Evolutionary conservation across 805 yeast genomes (phyloP).

Genomic region (Dipodascopsis tothii): DNA sequence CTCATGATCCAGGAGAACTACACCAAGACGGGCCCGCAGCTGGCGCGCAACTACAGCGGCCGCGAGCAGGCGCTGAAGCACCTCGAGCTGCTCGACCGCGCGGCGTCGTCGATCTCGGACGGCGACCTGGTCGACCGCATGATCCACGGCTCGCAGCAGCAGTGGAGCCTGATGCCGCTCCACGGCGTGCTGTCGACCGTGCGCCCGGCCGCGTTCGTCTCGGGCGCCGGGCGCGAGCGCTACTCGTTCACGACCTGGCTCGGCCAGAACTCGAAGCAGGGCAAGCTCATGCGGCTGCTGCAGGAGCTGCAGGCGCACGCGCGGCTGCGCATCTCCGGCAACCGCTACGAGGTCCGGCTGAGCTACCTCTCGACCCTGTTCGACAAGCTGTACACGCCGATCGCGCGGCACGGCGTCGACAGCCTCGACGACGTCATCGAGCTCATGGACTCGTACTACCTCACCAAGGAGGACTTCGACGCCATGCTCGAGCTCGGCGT

Average conservation of each 20-base stretch:
- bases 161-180: constrained; percentile 66
- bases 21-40: constrained; percentile 52
- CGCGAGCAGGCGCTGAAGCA: constrained; percentile 38
- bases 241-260: constrained; percentile 55
- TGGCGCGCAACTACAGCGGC: constrained; percentile 25
- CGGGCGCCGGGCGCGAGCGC: constrained; percentile 59
- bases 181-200: constrained; percentile 85
- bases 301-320: constrained; percentile 88
- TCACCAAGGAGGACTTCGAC: constrained; percentile 92
- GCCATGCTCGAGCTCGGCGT: constrained; percentile 73
- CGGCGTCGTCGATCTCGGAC: constrained; percentile 80
- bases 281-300: constrained; percentile 63
- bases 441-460: constrained; percentile 75
- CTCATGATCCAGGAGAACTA: constrained; percentile 95
- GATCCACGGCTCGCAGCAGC: constrained; percentile 53
- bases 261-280: constrained; percentile 15
- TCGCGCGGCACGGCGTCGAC: constrained; percentile 47
- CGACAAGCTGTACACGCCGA: constrained; percentile 50
- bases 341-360: constrained; percentile 63
- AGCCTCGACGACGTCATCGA: constrained; percentile 61
- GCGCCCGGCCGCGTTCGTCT: constrained; percentile 63
- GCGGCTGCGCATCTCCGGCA: constrained; percentile 69
- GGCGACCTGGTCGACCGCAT: constrained; percentile 73
- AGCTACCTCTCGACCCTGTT: constrained; percentile 57
- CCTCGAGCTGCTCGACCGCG: constrained; percentile 57